These are phyloP conservation scores for Clonostachys solani DNA, from an alignment of 2,329 filamentous ascomycete species.

Conservation along the genomic window DNA sequence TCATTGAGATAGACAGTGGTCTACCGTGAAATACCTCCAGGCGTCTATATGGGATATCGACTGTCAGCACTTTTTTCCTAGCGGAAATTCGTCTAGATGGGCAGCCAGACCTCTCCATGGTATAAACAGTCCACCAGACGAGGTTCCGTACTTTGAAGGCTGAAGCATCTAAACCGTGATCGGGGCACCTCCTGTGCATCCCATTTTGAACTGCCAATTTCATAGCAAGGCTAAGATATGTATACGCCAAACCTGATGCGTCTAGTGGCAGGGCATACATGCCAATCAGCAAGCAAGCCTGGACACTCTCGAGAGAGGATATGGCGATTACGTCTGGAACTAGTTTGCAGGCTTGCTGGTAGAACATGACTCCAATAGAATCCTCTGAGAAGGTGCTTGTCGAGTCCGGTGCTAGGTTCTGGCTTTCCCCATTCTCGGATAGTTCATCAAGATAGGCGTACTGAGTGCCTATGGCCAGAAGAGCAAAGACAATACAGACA, in stretches of 20 bases:
- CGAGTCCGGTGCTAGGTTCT: slow-evolving; percentile 8
- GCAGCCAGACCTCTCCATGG: slow-evolving; percentile 43
- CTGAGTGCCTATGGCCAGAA: slow-evolving; percentile 45
- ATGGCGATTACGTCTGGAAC: slow-evolving; percentile 52
- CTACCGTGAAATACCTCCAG: slow-evolving; percentile 52
- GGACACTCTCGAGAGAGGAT: slow-evolving; percentile 52
- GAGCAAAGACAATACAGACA: slow-evolving; percentile 38
- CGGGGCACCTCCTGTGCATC: slow-evolving; percentile 49
- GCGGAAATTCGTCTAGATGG: neutral
- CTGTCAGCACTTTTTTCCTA: neutral
- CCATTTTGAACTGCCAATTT: slow-evolving; percentile 57
- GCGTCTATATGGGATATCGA: slow-evolving; percentile 34
- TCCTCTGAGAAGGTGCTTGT: slow-evolving; percentile 36
- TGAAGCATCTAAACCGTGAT: slow-evolving; percentile 37
- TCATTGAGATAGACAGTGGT: slow-evolving; percentile 45
- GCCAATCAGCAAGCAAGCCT: slow-evolving; percentile 51
- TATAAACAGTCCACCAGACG: slow-evolving; percentile 55
- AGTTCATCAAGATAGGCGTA: slow-evolving; percentile 44
- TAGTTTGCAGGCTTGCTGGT: slow-evolving; percentile 48
- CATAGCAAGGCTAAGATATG: slow-evolving; percentile 50
- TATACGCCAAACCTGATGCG: slow-evolving; percentile 51
- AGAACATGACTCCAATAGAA: slow-evolving; percentile 50
- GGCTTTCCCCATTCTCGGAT: slow-evolving; percentile 10
- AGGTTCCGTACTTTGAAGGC: slow-evolving; percentile 48
- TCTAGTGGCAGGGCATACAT: slow-evolving; percentile 52